These are phyloP conservation scores for Xylaria sp. DNA, from an alignment of 2,329 filamentous ascomycete genomes.

Conservation along the genomic window DNA sequence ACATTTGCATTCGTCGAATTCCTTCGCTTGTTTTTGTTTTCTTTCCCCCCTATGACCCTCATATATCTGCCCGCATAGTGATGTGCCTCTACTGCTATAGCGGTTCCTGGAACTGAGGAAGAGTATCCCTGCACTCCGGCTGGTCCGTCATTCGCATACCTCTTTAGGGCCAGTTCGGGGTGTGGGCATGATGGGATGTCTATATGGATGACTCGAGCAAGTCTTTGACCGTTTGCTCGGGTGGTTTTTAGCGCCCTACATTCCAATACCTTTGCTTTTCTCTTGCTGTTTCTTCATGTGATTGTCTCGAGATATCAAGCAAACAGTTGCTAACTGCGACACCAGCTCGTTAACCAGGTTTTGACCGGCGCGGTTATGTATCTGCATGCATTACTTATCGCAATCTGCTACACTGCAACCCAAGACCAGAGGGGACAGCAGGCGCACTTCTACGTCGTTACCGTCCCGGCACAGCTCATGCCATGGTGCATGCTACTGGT, in stretches of 20 bases:
- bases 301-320: background rate
- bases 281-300: background rate
- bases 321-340: constrained; percentile 24
- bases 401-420: constrained; percentile 75
- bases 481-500: constrained; percentile 75
- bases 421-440: constrained; percentile 78
- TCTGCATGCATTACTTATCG: constrained; percentile 64
- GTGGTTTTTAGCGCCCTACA: constrained; percentile 62
- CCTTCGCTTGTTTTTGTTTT: constrained; percentile 8
- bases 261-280: constrained; percentile 31
- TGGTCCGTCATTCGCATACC: constrained; percentile 63
- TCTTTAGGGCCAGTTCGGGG: constrained; percentile 54
- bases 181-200: constrained; percentile 72
- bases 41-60: constrained; percentile 40
- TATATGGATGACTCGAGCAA: constrained; percentile 63
- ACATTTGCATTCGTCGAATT: constrained; percentile 15
- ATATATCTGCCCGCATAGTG: constrained; percentile 77
- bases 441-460: constrained; percentile 75
- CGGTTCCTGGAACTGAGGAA: constrained; percentile 83
- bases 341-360: constrained; percentile 47
- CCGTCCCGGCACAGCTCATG: constrained; percentile 73
- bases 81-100: constrained; percentile 59
- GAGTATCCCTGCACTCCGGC: constrained; percentile 63
- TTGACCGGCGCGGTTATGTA: constrained; percentile 50
- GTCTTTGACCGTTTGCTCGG: constrained; percentile 48